Conservation (phyloP, 352 stramenopile species). For the Albugo candida region DNA sequence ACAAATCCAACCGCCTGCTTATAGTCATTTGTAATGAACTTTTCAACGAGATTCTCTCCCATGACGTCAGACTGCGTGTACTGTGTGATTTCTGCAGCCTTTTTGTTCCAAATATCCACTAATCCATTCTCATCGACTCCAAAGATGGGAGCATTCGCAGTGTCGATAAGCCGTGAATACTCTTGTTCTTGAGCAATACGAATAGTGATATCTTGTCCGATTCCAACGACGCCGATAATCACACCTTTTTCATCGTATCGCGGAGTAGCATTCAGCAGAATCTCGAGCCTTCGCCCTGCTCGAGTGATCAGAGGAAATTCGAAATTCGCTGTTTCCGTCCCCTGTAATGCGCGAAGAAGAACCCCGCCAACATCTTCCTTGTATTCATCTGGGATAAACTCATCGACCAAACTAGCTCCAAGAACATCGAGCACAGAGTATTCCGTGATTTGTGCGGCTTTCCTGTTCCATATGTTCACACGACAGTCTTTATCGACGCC, state of each 20-base stretch:
- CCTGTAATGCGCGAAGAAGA: constrained; percentile 37
- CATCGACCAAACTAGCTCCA: constrained; percentile 69
- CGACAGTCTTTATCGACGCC: constrained; percentile 62
- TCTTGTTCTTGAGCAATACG: constrained; percentile 77
- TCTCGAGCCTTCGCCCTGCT: constrained; percentile 47
- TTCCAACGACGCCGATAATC: constrained; percentile 64
- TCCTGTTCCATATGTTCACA: constrained; percentile 84
- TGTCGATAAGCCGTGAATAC: constrained; percentile 73
- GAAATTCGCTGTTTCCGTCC: constrained; percentile 59
- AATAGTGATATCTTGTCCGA: constrained; percentile 65
- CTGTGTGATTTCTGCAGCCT: constrained; percentile 76
- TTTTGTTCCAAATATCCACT: constrained; percentile 85
- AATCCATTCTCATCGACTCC: constrained; percentile 51
- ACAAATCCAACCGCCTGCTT: constrained; percentile 12
- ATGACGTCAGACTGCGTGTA: constrained; percentile 79
- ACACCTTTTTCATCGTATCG: constrained; percentile 63
- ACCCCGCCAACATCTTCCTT: constrained; percentile 25
- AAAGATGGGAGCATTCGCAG: constrained; percentile 77
- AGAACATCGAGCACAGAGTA: constrained; percentile 81
- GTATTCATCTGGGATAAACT: constrained; percentile 74
- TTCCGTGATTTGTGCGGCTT: constrained; percentile 77
- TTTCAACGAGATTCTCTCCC: constrained; percentile 66
- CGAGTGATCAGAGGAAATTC: constrained; percentile 79
- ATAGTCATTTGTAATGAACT: constrained; percentile 76
- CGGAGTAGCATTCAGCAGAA: constrained; percentile 65